These are phyloP conservation scores for Pseudocercospora musae DNA, from an alignment of 2,329 filamentous ascomycete genomes.

Conservation along the genomic window DNA sequence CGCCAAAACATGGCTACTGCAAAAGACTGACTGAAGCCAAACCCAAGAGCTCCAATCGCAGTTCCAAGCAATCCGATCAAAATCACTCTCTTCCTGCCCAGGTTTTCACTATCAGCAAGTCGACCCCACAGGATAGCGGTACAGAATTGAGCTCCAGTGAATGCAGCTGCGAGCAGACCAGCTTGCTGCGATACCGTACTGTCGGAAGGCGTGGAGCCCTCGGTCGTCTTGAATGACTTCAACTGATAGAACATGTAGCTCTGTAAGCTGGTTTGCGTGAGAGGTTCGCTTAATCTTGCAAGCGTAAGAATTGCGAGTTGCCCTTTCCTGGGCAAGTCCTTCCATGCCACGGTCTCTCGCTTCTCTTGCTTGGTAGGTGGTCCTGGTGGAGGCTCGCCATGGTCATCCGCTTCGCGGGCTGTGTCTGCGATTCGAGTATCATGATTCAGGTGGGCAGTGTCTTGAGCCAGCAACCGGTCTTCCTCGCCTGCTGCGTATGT, in stretches of 20 bases:
- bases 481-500: conserved; percentile 12
- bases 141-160: conserved; percentile 76
- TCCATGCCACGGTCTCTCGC: conserved; percentile 61
- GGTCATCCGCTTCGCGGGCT: conserved; percentile 12
- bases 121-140: conserved; percentile 82
- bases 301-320: conserved; percentile 76
- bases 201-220: conserved; percentile 49
- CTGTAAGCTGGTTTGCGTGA: conserved; percentile 74
- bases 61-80: conserved; percentile 73
- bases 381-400: conserved; percentile 19
- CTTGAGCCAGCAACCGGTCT: not conserved
- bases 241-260: conserved; percentile 87
- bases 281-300: conserved; percentile 74
- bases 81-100: conserved; percentile 73
- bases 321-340: conserved; percentile 68
- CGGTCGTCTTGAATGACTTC: conserved; percentile 59
- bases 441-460: not conserved
- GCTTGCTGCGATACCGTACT: conserved; percentile 71
- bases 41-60: conserved; percentile 61
- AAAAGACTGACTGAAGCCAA: conserved; percentile 67
- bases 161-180: conserved; percentile 72
- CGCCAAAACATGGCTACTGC: conserved; percentile 62
- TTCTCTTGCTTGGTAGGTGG: conserved; percentile 24
- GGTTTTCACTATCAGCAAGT: conserved; percentile 58
- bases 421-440: conserved; percentile 6